Evolutionary conservation across 441 rosid species (phyloP), one percentile per base, ranked within the genome.

Genomic region (Rhodomyrtus psidioides): DNA sequence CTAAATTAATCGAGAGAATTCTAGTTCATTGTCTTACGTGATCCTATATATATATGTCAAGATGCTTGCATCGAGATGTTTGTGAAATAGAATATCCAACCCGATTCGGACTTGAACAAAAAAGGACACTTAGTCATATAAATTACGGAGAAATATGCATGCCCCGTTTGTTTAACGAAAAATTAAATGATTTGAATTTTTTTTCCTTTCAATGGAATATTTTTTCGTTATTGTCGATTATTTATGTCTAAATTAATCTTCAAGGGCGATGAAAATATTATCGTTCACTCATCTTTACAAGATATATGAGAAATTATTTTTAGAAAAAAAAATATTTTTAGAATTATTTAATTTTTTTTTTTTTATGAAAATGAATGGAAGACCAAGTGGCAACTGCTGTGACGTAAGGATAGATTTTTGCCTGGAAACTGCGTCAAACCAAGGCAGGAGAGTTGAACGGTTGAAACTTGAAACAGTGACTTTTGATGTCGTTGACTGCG

Each of bases 161-260:
- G 34, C 4, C 42, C 21, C 1, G 9, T 62, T 65, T 65, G 0
- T 34, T 34, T 34, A 1, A 0, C 19, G 4, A 65, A 9, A 30
- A 65, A 34, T 34, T 17, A 0, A 2, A 2, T 9, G 0, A 65
- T 65, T 7, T 21, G 8, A 1, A 8, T 3, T 21, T 7, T 4
- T 7, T 6, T 55, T 55, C 21, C 4, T 1, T 8, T 21, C 9
- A 8, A 17, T 6, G 23, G 2, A 54, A 17, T 6, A 6, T 7
- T 6, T 16, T 53, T 53, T 53, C 46, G 8, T 42, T 7, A 6
- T 42, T 42, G 46, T 6, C 8, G 1, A 42, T 42, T 6, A 17
- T 54, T 54, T 54, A 54, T 54, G 6, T 54, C 8, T 17, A 54
- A 53, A 53, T 53, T 34, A 34, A 17, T 16, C 6, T 53, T 53